Conservation (phyloP, 768 basidiomycete species). For the Cantharellus anzutake region DNA sequence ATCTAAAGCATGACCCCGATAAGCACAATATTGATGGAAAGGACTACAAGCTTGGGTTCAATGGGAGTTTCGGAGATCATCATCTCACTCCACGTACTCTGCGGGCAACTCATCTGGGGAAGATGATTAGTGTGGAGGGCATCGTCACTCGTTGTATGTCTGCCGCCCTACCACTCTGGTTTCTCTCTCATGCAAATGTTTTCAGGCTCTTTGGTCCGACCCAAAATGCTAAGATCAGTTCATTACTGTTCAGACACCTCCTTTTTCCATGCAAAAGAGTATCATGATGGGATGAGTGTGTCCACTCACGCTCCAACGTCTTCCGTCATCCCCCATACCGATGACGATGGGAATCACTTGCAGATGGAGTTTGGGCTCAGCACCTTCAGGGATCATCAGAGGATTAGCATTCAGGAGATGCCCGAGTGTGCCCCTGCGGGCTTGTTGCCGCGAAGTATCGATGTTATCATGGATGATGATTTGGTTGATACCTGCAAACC, state of each 20-base stretch:
- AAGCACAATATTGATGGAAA: constrained; percentile 72
- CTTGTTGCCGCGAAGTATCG: constrained; percentile 87
- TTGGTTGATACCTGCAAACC: constrained; percentile 96
- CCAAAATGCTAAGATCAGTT: constrained; percentile 94
- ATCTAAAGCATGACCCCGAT: constrained; percentile 43
- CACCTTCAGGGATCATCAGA: constrained; percentile 89
- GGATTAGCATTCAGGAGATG: constrained; percentile 98
- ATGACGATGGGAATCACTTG: constrained; percentile 73
- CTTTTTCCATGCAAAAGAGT: constrained; percentile 70
- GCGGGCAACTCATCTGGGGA: constrained; percentile 71
- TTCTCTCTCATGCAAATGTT: neutral
- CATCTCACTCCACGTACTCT: constrained; percentile 91
- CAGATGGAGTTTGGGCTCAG: constrained; percentile 87
- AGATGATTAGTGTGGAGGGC: constrained; percentile 93
- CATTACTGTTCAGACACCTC: constrained; percentile 86
- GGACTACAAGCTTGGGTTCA: constrained; percentile 73
- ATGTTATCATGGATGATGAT: constrained; percentile 91
- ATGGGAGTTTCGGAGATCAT: constrained; percentile 95
- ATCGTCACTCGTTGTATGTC: constrained; percentile 80
- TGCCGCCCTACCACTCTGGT: neutral
- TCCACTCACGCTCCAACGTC: constrained; percentile 77
- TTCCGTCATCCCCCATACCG: constrained; percentile 73
- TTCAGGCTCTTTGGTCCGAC: constrained; percentile 71
- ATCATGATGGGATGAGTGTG: constrained; percentile 82
- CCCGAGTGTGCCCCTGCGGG: constrained; percentile 96